Percentiles rank a stretch among this genome's conserved stretches.
Evolutionary conservation across 2,329 filamentous ascomycete genomes (phyloP).

Genomic region (Ilyonectria robusta): DNA sequence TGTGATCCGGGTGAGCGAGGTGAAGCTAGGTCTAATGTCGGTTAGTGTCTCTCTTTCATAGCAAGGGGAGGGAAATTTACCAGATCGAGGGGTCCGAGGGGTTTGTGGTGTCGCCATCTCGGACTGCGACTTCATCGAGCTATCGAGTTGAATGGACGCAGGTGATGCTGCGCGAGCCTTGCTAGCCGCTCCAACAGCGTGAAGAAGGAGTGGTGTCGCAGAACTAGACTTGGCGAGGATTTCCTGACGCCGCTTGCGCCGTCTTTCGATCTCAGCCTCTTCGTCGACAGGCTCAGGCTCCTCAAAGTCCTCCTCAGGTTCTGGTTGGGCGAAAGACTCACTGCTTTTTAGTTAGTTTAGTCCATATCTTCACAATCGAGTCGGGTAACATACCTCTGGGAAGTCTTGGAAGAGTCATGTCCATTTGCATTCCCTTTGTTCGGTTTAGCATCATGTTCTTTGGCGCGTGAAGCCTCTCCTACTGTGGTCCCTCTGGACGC

Average conservation of each 20-base stretch:
- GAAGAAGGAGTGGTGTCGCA: constrained; percentile 80
- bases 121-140: constrained; percentile 52
- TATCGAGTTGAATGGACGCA: constrained; percentile 63
- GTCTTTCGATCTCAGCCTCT: constrained; percentile 86
- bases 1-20: constrained; percentile 61
- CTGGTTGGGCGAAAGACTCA: constrained; percentile 40
- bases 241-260: constrained; percentile 86
- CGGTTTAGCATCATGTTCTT: constrained; percentile 78
- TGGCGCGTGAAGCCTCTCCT: constrained; percentile 70
- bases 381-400: constrained; percentile 35
- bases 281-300: constrained; percentile 79
- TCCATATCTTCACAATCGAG: background rate
- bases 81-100: constrained; percentile 64
- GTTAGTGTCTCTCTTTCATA: constrained; percentile 39
- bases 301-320: constrained; percentile 61
- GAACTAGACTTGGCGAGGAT: constrained; percentile 87
- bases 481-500: constrained; percentile 75
- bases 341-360: constrained; percentile 35
- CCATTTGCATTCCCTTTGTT: constrained; percentile 62
- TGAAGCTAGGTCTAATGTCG: constrained; percentile 55
- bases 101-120: constrained; percentile 59
- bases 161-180: constrained; percentile 68
- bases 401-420: constrained; percentile 35
- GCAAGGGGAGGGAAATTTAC: constrained; percentile 53
- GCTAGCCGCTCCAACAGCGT: constrained; percentile 77